Percentiles rank a stretch among this genome's conserved stretches.
These are phyloP conservation scores for Blumeria graminis DNA, from an alignment of 2,329 filamentous ascomycete genomes.

Conservation along the genomic window DNA sequence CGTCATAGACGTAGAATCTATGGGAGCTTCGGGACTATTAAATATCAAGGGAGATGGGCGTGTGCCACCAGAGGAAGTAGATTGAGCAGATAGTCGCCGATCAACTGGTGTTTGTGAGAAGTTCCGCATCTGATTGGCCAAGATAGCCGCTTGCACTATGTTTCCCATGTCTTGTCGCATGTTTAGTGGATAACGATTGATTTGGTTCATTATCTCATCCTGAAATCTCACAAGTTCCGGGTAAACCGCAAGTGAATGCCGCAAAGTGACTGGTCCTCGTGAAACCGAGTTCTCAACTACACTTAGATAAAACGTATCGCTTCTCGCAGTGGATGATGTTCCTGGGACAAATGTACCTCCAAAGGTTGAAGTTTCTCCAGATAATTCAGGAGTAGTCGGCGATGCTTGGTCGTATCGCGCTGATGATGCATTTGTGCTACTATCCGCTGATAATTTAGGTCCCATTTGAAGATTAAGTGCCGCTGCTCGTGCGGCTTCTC, in stretches of 20 bases:
- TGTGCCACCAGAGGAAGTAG: not conserved
- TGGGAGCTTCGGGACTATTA: not conserved
- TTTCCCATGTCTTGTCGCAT: not conserved
- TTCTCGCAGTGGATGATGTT: constrained; percentile 15
- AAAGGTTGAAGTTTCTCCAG: too few relatives aligned
- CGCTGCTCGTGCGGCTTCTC: constrained; percentile 36
- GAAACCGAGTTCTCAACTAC: constrained; percentile 30
- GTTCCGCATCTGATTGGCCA: not conserved
- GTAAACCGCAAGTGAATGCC: constrained; percentile 8
- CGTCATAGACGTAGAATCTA: not conserved
- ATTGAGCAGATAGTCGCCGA: not conserved
- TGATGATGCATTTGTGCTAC: not conserved
- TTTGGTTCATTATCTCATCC: constrained; percentile 5
- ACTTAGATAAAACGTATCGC: constrained; percentile 19
- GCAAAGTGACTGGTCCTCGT: constrained; percentile 23
- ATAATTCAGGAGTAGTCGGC: too few relatives aligned
- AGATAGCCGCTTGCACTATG: not conserved
- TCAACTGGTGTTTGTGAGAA: not conserved
- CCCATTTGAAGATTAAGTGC: constrained; percentile 3
- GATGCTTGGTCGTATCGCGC: too few relatives aligned
- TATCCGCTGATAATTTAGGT: constrained; percentile 1
- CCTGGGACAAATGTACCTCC: constrained; percentile 1
- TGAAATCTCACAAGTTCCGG: constrained; percentile 8
- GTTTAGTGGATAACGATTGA: constrained; percentile 4
- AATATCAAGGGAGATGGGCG: not conserved